Conservation (phyloP, 2,329 filamentous ascomycete genomes). For the Penicillium sp. region DNA sequence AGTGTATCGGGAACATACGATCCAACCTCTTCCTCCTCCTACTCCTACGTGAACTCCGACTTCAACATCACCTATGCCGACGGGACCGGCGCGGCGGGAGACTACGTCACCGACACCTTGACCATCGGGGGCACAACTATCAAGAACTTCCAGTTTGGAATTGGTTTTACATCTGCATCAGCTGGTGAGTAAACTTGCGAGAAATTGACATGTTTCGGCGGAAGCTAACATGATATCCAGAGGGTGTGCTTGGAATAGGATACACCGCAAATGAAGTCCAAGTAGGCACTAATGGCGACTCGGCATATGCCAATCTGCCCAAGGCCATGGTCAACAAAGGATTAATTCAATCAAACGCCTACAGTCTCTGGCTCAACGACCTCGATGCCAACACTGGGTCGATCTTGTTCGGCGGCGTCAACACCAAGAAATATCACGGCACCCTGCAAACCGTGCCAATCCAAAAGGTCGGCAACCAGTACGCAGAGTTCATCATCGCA, state of each 20-base stretch:
- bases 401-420: constrained; percentile 75
- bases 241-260: constrained; percentile 85
- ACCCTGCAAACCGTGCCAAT: constrained; percentile 68
- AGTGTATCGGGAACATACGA: constrained; percentile 54
- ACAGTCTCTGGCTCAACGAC: constrained; percentile 76
- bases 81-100: constrained; percentile 72
- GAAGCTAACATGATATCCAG: constrained; percentile 28
- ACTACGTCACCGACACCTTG: constrained; percentile 78
- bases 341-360: constrained; percentile 66
- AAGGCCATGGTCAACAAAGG: constrained; percentile 63
- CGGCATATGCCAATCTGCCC: constrained; percentile 69
- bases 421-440: constrained; percentile 66
- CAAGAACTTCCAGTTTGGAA: constrained; percentile 59
- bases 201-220: background rate
- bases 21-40: constrained; percentile 69
- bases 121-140: constrained; percentile 54
- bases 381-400: constrained; percentile 65
- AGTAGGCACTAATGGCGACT: constrained; percentile 52
- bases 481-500: constrained; percentile 68
- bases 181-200: constrained; percentile 31
- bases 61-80: constrained; percentile 92
- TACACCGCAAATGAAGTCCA: constrained; percentile 72
- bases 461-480: constrained; percentile 54
- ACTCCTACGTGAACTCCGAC: constrained; percentile 68
- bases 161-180: constrained; percentile 59